A percentile compares a stretch with the other conserved stretches of the same genome.
phyloP scores from a whole-genome alignment of 2,329 filamentous ascomycete species.

The Colletotrichum kahawae region DNA sequence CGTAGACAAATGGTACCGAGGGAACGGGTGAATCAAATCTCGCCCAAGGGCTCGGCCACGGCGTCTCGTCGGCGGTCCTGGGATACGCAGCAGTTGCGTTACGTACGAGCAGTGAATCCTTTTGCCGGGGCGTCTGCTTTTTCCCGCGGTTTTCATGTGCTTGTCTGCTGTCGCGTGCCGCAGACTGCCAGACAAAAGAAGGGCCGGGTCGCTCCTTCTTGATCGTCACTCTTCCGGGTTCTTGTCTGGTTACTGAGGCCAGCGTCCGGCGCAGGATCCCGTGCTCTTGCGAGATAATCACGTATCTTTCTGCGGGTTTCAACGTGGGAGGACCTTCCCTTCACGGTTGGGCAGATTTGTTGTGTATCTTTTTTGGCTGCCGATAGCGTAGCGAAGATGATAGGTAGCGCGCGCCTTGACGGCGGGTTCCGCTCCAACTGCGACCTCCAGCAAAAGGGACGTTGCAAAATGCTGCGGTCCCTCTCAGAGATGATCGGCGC shows the following conservation, averaged over 20 bases:
- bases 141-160: neutral
- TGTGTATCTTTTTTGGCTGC: neutral
- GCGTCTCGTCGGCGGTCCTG: constrained; percentile 9
- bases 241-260: neutral
- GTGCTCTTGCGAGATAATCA: neutral
- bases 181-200: neutral
- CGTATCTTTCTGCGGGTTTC: neutral
- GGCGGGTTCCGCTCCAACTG: constrained; percentile 1
- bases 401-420: neutral
- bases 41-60: neutral
- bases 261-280: neutral
- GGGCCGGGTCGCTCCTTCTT: neutral
- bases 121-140: neutral
- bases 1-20: constrained; percentile 7
- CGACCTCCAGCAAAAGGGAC: neutral
- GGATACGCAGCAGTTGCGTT: neutral
- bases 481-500: neutral
- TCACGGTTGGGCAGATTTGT: neutral
- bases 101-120: neutral
- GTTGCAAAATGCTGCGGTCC: neutral
- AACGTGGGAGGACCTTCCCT: neutral
- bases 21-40: constrained; percentile 10
- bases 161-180: neutral
- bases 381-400: neutral
- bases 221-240: neutral